phyloP scores from a whole-genome alignment of 768 basidiomycete genomes.

The Tephrocybe sp. region DNA sequence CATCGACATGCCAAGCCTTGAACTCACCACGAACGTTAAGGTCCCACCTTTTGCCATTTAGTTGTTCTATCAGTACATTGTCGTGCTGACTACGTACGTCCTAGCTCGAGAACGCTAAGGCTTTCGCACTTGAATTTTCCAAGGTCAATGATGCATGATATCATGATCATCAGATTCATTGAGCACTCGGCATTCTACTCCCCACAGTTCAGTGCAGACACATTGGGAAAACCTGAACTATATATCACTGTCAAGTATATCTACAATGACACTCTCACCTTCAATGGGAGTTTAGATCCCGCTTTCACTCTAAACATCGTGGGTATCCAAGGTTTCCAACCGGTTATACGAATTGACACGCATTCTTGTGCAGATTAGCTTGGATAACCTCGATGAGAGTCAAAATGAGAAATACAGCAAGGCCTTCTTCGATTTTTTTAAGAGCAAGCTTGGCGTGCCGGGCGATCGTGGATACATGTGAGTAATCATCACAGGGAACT shows the following conservation, averaged over 20 bases:
- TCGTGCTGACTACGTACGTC: not conserved
- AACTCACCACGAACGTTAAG: constrained; percentile 44
- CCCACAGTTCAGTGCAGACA: constrained; percentile 49
- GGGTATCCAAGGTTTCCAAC: constrained; percentile 22
- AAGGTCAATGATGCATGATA: constrained; percentile 36
- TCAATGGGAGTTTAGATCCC: constrained; percentile 63
- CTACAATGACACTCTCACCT: constrained; percentile 61
- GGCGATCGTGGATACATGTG: constrained; percentile 64
- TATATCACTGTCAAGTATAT: constrained; percentile 55
- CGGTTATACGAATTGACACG: not conserved
- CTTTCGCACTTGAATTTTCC: constrained; percentile 53
- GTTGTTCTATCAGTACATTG: not conserved
- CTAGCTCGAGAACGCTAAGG: constrained; percentile 37
- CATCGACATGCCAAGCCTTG: constrained; percentile 39
- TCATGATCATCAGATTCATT: not conserved
- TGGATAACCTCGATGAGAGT: constrained; percentile 53
- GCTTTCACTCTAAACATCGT: constrained; percentile 62
- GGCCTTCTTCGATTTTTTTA: constrained; percentile 52
- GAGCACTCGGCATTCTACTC: not conserved
- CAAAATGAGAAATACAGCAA: constrained; percentile 55
- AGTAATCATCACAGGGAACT: constrained; percentile 4
- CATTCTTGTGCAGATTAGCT: constrained; percentile 41
- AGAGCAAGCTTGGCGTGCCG: constrained; percentile 48
- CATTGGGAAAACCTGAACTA: constrained; percentile 52
- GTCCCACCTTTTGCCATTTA: constrained; percentile 18